Base-by-base conservation (phyloP, 768 basidiomycete genomes). In the Tulasnella sp. region DNA sequence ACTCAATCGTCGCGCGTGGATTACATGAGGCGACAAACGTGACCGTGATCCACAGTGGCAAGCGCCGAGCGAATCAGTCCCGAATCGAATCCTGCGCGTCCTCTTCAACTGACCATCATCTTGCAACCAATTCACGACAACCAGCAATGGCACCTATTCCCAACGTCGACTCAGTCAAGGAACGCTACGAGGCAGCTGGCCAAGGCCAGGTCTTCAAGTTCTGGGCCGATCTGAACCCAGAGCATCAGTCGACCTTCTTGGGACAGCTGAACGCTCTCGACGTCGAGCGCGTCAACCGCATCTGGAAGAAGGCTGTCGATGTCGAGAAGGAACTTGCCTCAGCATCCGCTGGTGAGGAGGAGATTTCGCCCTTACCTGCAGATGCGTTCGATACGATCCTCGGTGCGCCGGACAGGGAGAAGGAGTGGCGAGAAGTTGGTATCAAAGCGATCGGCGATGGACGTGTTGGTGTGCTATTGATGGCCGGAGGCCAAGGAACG, bases 401-500 rank as follows among this genome's bases (percentile, higher is more conserved):
- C 22, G 83, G 83, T 19, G 79, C 82, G 66, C 79, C 86, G 29
- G 82, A 81, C 73, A 89, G 87, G 79, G 89, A 86, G 72, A 79
- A 79, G 14, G 85, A 87, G 80, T 98, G 95, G 95, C 84, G 87
- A n/a, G 78, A 81, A 14, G 83, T 85, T 62, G 97, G 97, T 39
- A 83, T 98, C 42, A 81, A 87, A 42, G 95, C 96, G 63, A 88
- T 98, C 77, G 85, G 89, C 19, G 81, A 85, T 40, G 90, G 93
- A 74, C 83, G 93, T 76, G 95, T 98, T 42, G 97, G 89, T n/a
- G 95, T 98, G 11, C 84, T 99, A 62, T 86, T 99, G 76, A 93
- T 99, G 91, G 97, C 97, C 8, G 97, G 97, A 44, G 97, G 97
- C 1, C 97, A 99, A 81, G 97, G 97, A 16, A 97, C 95, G 22